Percentiles rank a stretch among this genome's conserved stretches.
These are phyloP conservation scores for Amanita brunnescens DNA, from an alignment of 768 basidiomycete genomes.

Conservation along the genomic window DNA sequence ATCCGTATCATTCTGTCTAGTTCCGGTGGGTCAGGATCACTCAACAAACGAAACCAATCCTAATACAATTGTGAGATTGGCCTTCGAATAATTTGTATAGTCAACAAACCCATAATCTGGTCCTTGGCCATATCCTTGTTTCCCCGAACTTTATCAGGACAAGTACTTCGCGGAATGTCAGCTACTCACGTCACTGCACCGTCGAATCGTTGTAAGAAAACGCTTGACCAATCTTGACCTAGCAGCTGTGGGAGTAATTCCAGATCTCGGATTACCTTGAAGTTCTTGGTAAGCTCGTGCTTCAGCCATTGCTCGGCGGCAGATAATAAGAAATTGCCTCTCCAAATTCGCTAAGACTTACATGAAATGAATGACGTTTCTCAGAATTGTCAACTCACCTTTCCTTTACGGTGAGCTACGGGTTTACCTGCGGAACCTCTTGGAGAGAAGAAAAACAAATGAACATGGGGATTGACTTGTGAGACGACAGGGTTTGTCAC, in stretches of 20 bases:
- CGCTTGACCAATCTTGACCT: conserved; percentile 93
- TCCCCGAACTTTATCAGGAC: conserved; percentile 16
- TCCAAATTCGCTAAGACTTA: conserved; percentile 58
- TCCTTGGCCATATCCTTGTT: conserved; percentile 75
- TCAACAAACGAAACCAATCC: conserved; percentile 82
- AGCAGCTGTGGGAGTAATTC: conserved; percentile 90
- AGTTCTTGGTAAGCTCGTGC: conserved; percentile 93
- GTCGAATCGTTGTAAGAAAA: conserved; percentile 92
- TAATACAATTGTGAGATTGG: conserved; percentile 18
- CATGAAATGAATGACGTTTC: neutral
- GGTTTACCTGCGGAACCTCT: conserved; percentile 86
- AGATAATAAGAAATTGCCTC: conserved; percentile 88
- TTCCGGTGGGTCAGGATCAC: conserved; percentile 74
- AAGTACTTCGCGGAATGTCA: too few relatives aligned
- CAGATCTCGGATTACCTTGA: conserved; percentile 94
- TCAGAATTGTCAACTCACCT: conserved; percentile 33
- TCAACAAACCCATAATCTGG: conserved; percentile 51
- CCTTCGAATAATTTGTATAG: neutral
- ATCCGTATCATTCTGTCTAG: conserved; percentile 81
- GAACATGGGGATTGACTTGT: conserved; percentile 89
- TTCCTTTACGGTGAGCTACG: conserved; percentile 88
- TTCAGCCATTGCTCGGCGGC: conserved; percentile 94
- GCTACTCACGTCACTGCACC: conserved; percentile 71
- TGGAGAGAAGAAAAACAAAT: conserved; percentile 92
- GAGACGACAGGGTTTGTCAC: conserved; percentile 92